Evolutionary conservation across 2,329 filamentous ascomycete genomes (phyloP), one percentile per base, ranked within the genome.

Genomic region (Dactylellina sp.): DNA sequence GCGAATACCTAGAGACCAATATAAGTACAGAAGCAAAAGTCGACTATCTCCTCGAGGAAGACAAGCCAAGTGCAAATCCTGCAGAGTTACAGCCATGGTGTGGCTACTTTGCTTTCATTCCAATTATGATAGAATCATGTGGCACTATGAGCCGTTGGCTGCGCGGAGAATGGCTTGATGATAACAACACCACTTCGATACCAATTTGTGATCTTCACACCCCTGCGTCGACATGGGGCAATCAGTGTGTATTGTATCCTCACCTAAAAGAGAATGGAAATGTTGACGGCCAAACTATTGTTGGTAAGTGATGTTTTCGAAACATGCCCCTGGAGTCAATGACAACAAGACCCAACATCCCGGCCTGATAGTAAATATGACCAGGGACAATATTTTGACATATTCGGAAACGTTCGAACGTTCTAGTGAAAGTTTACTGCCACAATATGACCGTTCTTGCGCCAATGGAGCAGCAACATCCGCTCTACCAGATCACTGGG

Each of bases 261-360:
- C 35, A 49, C 42, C 28, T 39, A 16, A 39, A 50, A 57, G 25
- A 46, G 22, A 59, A 71, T 18, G 35, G 50, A 49, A 71, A 71
- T 59, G 52, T 59, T 71, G 32, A 42, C 16, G 66, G 59, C 22
- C 42, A 24, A 6, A 64, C 50, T 40, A 64, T 63, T 64, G 66
- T 71, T 71, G 66, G 66, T 71, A 55, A 59, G 59, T 59, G 25
- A 52, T 44, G 24, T 18, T 44, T 57, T 18, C 62, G 59, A 71
- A 71, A 71, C 59, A 22, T 11, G 37, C 49, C 65, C 47, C 37
- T 56, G 57, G 35, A 18, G 32, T 55, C 1, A 14, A 49, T 22
- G 20, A 22, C 50, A 50, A n/a, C 20, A 39, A 47, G 22, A 39
- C 4, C n/a, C 39, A 37, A n/a, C 28, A 62, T 22, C 20, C 28